These are phyloP conservation scores for Bipolaris cookei DNA, from an alignment of 2,329 filamentous ascomycete species.

Conservation along the genomic window DNA sequence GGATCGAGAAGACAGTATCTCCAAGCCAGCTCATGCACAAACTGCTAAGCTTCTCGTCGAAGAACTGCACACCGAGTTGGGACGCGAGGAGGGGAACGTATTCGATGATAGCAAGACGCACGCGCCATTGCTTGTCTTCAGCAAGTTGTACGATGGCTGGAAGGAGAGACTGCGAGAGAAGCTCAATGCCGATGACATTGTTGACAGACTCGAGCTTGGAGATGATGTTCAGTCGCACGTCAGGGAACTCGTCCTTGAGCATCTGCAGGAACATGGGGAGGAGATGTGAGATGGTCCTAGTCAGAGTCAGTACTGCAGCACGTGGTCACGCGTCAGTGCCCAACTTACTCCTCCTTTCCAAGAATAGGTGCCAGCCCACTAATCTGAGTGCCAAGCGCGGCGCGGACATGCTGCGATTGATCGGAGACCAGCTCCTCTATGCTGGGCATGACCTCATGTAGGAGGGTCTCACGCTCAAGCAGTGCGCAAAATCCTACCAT, in stretches of 20 bases:
- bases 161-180: conserved; percentile 93
- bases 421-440: conserved; percentile 97
- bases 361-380: conserved; percentile 95
- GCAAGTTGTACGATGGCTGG: conserved; percentile 97
- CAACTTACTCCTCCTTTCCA: conserved; percentile 92
- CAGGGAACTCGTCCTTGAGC: conserved; percentile 99
- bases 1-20: conserved; percentile 97
- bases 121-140: conserved; percentile 99
- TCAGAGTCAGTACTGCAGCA: conserved; percentile 26
- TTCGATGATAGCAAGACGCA: conserved; percentile 97
- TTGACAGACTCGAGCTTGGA: conserved; percentile 99
- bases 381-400: conserved; percentile 94
- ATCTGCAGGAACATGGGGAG: conserved; percentile 99
- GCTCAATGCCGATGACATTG: conserved; percentile 96
- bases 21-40: conserved; percentile 99
- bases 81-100: conserved; percentile 96
- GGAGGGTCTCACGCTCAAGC: conserved; percentile 83
- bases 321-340: conserved; percentile 28
- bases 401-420: conserved; percentile 93
- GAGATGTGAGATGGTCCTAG: conserved; percentile 90
- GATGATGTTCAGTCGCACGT: conserved; percentile 97
- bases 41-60: conserved; percentile 93
- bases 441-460: conserved; percentile 95
- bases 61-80: conserved; percentile 95
- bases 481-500: conserved; percentile 82